These are phyloP conservation scores for Marasmius fiardii DNA, from an alignment of 1,284 basidiomycete genomes.

Conservation along the genomic window DNA sequence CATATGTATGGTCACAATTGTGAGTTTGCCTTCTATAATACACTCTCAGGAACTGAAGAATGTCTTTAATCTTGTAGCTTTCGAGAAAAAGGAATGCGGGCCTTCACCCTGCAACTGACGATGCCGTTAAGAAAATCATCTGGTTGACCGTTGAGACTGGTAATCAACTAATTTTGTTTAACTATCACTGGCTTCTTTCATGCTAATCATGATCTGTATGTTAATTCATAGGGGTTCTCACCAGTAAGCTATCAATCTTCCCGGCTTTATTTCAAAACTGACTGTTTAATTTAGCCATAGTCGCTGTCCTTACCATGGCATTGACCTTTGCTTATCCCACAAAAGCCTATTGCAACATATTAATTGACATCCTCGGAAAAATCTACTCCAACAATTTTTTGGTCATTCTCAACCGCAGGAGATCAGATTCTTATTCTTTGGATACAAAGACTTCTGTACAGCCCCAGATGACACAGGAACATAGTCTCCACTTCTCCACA, in stretches of 20 bases:
- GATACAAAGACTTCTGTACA: background rate
- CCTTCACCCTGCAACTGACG: background rate
- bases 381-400: background rate
- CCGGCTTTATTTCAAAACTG: background rate
- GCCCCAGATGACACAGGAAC: too few species aligned
- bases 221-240: too few species aligned
- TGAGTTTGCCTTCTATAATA: background rate
- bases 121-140: background rate
- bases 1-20: background rate
- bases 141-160: background rate
- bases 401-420: background rate
- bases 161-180: background rate
- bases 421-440: background rate
- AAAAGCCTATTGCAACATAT: background rate
- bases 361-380: background rate
- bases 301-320: background rate
- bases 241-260: too few species aligned
- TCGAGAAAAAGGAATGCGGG: background rate
- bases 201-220: too few species aligned
- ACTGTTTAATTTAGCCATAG: background rate
- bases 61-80: too few species aligned
- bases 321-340: background rate
- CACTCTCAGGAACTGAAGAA: background rate
- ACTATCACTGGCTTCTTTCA: too few species aligned
- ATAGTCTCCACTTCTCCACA: too few species aligned